phyloP scores from a whole-genome alignment of 164 flowering plant species.

The Vitis rupestris region DNA sequence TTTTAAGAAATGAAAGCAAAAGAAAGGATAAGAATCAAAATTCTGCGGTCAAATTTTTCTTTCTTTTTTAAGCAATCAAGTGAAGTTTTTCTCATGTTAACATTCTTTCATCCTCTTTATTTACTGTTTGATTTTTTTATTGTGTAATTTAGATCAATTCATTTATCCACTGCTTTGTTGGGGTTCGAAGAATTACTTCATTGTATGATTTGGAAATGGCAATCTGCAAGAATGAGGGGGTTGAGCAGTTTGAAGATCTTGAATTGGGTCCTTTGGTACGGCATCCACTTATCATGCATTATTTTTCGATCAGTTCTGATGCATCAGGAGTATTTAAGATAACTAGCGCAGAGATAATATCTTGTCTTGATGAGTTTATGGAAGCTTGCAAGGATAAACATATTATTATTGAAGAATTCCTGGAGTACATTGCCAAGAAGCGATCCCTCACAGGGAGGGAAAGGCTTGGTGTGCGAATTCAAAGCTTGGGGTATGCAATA shows the following conservation, averaged over 20 bases:
- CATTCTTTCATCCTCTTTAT: not conserved
- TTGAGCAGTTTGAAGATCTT: slow-evolving; percentile 73
- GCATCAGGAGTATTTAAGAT: slow-evolving; percentile 45
- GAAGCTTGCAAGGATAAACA: slow-evolving; percentile 19
- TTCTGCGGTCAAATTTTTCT: too few species aligned
- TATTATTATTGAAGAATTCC: slow-evolving; percentile 45
- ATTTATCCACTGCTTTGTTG: slow-evolving; percentile 85
- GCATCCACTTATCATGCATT: slow-evolving; percentile 73
- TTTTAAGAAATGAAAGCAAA: too few species aligned
- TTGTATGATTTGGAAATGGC: slow-evolving; percentile 73
- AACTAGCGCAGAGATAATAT: slow-evolving; percentile 55
- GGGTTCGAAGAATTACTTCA: slow-evolving; percentile 59
- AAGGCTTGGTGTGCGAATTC: slow-evolving; percentile 73
- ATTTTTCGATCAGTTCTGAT: slow-evolving; percentile 55
- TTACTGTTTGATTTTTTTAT: not conserved
- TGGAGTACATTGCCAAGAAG: slow-evolving; percentile 62
- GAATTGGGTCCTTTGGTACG: slow-evolving; percentile 75
- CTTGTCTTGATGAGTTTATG: slow-evolving; percentile 43
- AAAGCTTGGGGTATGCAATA: slow-evolving; percentile 69
- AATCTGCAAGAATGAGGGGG: slow-evolving; percentile 75
- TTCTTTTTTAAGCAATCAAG: too few species aligned
- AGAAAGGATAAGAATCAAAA: too few species aligned
- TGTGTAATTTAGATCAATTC: slow-evolving; percentile 58
- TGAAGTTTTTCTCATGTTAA: too few species aligned
- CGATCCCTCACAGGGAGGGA: slow-evolving; percentile 37